Base-by-base conservation (phyloP, 352 stramenopile genomes). In the Phytophthora sansomeana region DNA sequence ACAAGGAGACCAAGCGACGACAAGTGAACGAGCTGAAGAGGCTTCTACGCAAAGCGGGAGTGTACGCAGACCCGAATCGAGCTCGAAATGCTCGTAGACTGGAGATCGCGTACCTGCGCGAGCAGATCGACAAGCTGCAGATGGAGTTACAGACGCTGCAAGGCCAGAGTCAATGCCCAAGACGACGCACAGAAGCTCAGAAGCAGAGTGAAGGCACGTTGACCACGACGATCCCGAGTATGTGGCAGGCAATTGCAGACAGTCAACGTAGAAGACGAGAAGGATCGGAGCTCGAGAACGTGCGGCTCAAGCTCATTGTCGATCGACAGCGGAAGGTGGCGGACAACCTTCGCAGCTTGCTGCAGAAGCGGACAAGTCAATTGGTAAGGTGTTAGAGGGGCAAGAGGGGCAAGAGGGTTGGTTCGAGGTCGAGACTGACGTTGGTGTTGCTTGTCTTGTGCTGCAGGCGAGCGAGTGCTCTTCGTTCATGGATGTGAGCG, bases 271-370 rank as follows among this genome's bases (percentile, higher is more conserved):
- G 35, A n/a, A 30, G 56, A 1, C 55, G 66, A 48, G 61, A 64
- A 48, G 59, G 54, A 21, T 52, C 54, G n/a, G 64, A 80, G 46
- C 50, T 56, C 16, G 73, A 80, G 48, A 78, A 76, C 29, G 54
- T 74, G 13, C 60, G 60, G 1, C 39, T 81, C 4, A 78, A 76
- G 29, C 42, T 68, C 13, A 16, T 82, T 42, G 49, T 85, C 5
- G 72, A 84, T 38, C 63, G 70, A 11, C 79, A 88, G 50, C 61
- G 69, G 47, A 74, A 76, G 39, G 61, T 83, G 16, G 69, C 70
- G 26, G 68, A 69, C 21, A 76, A 58, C 10, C 63, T 88, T 5
- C 65, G 76, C 11, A 52, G 46, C 16, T 51, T 82, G n/a, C 46
- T 84, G n/a, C 47, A 69, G 52, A 71, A 67, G 38, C 69, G 69